Percentiles rank a stretch among this genome's conserved stretches.
Conservation (phyloP, 1,284 basidiomycete species). For the Agroathelia rolfsii region DNA sequence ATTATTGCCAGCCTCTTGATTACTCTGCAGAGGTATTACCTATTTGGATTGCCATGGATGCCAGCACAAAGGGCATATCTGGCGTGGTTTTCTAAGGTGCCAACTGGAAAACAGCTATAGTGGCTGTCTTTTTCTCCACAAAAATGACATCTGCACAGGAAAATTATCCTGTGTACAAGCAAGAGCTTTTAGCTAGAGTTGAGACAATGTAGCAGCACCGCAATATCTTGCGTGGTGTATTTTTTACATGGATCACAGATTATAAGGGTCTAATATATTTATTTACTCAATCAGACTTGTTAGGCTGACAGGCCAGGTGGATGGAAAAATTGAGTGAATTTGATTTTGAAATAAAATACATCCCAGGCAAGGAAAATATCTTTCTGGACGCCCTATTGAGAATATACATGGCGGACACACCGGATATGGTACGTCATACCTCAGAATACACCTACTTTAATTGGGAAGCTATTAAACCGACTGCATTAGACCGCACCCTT, state of each 20-base stretch:
- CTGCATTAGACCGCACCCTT: too few relatives aligned
- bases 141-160: constrained; percentile 28
- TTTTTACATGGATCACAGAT: constrained; percentile 26
- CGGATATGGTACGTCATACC: constrained; percentile 8
- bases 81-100: constrained; percentile 21
- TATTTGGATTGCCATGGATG: constrained; percentile 20
- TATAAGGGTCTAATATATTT: constrained; percentile 26
- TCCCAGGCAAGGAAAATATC: constrained; percentile 18
- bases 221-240: constrained; percentile 20
- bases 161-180: constrained; percentile 28
- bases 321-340: constrained; percentile 25
- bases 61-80: constrained; percentile 16
- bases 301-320: constrained; percentile 26
- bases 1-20: constrained; percentile 16
- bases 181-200: constrained; percentile 25
- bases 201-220: constrained; percentile 23
- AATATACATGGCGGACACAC: constrained; percentile 14
- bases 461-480: too few relatives aligned
- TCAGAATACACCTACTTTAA: constrained; percentile 11
- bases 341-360: constrained; percentile 21
- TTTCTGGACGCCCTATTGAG: constrained; percentile 15
- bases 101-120: constrained; percentile 16
- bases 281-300: constrained; percentile 22
- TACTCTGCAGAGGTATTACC: constrained; percentile 14
- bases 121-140: constrained; percentile 26